A percentile compares a stretch with the other conserved stretches of the same genome.
Conservation (phyloP, 139 green algal species). For the Edaphochlamys debaryana region DNA sequence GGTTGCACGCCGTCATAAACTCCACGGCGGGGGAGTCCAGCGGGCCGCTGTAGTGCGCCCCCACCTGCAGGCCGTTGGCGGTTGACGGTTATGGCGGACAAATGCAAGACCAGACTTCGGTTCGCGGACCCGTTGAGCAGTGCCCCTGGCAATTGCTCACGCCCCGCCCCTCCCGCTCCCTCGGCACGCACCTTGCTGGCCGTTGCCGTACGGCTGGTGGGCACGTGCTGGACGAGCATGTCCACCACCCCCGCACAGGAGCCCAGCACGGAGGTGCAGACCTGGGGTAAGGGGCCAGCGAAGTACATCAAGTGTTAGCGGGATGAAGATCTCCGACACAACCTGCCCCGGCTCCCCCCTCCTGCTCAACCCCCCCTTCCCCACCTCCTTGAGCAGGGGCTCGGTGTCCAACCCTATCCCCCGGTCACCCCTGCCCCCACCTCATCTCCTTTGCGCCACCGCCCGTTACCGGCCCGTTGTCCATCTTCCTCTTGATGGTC, state of each 20-base stretch:
- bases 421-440: too few species aligned
- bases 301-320: background rate
- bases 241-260: conserved; percentile 86
- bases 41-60: conserved; percentile 83
- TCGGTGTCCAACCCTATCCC: too few species aligned
- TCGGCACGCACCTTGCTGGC: conserved; percentile 76
- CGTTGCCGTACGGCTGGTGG: conserved; percentile 76
- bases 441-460: too few species aligned
- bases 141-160: too few species aligned
- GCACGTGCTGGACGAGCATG: conserved; percentile 91
- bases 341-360: too few species aligned
- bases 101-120: conserved; percentile 83
- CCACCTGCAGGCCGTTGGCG: conserved; percentile 80
- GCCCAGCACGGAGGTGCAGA: conserved; percentile 76
- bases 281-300: conserved; percentile 25
- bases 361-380: too few species aligned
- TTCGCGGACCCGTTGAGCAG: too few species aligned
- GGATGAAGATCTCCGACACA: too few species aligned
- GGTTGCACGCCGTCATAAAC: conserved; percentile 84
- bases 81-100: conserved; percentile 84
- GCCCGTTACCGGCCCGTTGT: too few species aligned
- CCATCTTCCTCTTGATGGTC: too few species aligned
- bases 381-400: background rate
- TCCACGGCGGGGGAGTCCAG: conserved; percentile 71
- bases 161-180: too few species aligned